These are phyloP conservation scores for Coemansia sp. DNA, from an alignment of 192 early-diverging fungal species.

Conservation along the genomic window DNA sequence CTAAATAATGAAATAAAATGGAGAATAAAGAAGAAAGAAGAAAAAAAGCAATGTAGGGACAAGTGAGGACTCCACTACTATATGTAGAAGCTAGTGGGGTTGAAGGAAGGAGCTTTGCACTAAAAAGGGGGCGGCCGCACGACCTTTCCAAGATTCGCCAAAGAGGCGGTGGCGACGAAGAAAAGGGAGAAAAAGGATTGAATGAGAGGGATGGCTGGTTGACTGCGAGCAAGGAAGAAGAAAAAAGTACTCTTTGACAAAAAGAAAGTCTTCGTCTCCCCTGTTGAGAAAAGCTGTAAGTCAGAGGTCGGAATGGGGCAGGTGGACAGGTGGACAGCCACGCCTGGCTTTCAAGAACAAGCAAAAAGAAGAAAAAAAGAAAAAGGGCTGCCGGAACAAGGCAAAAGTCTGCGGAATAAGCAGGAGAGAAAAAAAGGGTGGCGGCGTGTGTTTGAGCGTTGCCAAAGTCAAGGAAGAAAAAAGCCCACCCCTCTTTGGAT, in stretches of 20 bases:
- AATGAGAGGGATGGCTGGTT: background rate
- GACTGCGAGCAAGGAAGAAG: background rate
- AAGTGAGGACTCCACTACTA: background rate
- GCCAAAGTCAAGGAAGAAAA: background rate
- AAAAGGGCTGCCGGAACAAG: background rate
- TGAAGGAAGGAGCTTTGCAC: background rate
- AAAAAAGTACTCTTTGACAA: slow-evolving; percentile 8
- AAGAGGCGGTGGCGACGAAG: slow-evolving; percentile 5
- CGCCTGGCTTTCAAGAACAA: slow-evolving; percentile 6
- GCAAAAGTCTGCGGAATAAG: slow-evolving; percentile 12
- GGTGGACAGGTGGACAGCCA: background rate
- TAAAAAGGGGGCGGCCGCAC: slow-evolving; percentile 1
- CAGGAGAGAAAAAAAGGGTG: background rate
- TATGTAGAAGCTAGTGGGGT: background rate
- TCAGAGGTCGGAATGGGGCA: background rate
- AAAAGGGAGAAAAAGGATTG: background rate
- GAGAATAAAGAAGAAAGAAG: background rate
- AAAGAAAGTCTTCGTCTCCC: slow-evolving; percentile 9
- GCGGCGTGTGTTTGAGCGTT: background rate
- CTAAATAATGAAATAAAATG: slow-evolving; percentile 1
- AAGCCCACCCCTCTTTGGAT: background rate
- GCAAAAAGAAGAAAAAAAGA: background rate
- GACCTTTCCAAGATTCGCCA: slow-evolving; percentile 1
- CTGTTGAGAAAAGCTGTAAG: background rate
- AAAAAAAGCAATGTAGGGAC: slow-evolving; percentile 16